Conservation (phyloP, 257 asterid genomes). For the Ilex aquifolium region DNA sequence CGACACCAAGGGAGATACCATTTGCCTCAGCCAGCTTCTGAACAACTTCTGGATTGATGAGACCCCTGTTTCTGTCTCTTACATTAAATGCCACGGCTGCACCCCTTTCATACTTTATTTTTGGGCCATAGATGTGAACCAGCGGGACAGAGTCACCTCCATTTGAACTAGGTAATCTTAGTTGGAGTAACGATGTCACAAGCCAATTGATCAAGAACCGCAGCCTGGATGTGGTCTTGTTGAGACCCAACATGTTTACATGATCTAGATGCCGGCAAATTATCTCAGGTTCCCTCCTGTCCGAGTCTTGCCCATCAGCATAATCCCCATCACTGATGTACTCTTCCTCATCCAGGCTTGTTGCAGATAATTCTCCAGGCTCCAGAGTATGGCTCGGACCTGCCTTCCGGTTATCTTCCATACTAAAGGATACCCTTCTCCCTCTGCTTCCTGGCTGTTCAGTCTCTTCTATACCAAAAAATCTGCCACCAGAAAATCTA, state of each 20-base stretch:
- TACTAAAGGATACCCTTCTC: slow-evolving; percentile 81
- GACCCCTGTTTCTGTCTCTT: slow-evolving; percentile 65
- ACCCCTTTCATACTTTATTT: slow-evolving; percentile 91
- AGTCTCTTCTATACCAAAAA: slow-evolving; percentile 79
- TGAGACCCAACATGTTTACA: slow-evolving; percentile 81
- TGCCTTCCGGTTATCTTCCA: slow-evolving; percentile 52
- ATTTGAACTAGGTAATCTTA: slow-evolving; percentile 50
- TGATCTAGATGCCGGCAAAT: slow-evolving; percentile 83
- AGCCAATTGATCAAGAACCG: slow-evolving; percentile 93
- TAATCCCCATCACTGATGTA: slow-evolving; percentile 65
- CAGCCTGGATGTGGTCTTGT: slow-evolving; percentile 76
- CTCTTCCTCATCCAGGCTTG: slow-evolving; percentile 71
- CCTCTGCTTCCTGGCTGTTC: slow-evolving; percentile 79
- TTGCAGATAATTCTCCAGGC: slow-evolving; percentile 54
- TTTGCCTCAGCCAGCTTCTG: slow-evolving; percentile 74
- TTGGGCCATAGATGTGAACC: slow-evolving; percentile 90
- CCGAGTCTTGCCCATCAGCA: slow-evolving; percentile 67
- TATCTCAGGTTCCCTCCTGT: slow-evolving; percentile 85
- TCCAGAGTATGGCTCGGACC: slow-evolving; percentile 48
- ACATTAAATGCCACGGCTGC: slow-evolving; percentile 91
- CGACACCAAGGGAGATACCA: slow-evolving; percentile 77
- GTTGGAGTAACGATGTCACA: slow-evolving; percentile 78
- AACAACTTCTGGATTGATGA: slow-evolving; percentile 77
- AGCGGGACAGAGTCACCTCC: slow-evolving; percentile 50
- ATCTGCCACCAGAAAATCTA: slow-evolving; percentile 68